A percentile compares a stretch with the other conserved stretches of the same genome.
Conservation (phyloP, 768 basidiomycete species). For the Lactarius quietus region DNA sequence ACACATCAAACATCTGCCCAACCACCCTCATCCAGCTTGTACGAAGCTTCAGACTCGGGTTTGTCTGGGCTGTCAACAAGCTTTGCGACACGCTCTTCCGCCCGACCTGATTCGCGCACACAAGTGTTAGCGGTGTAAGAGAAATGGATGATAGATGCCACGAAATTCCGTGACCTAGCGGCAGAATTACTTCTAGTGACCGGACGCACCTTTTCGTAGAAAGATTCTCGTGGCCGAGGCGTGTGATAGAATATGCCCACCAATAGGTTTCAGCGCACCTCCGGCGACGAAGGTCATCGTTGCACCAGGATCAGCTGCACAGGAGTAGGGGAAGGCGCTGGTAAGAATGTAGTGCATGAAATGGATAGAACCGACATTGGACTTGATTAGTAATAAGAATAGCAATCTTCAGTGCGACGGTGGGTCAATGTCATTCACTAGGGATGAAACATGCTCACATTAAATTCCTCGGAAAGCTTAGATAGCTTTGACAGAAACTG, state of each 20-base stretch:
- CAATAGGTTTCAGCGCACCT: conserved; percentile 87
- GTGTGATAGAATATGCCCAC: conserved; percentile 82
- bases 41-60: conserved; percentile 88
- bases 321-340: neutral
- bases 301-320: conserved; percentile 81
- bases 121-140: neutral
- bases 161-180: neutral
- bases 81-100: conserved; percentile 88
- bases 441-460: conserved; percentile 44
- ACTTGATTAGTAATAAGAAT: conserved; percentile 93
- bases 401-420: conserved; percentile 54
- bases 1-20: conserved; percentile 72
- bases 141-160: neutral
- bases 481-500: conserved; percentile 90
- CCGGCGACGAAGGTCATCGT: conserved; percentile 95
- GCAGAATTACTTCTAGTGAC: neutral
- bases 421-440: neutral
- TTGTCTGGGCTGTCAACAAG: conserved; percentile 86
- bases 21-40: conserved; percentile 87
- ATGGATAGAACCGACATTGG: conserved; percentile 51
- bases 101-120: conserved; percentile 56
- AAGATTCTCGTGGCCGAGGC: conserved; percentile 87
- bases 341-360: neutral
- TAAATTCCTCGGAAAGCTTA: conserved; percentile 90
- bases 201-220: conserved; percentile 68